These are phyloP conservation scores for Triticum dicoccoides DNA, from an alignment of 176 grass and related monocot genomes.

Conservation along the genomic window DNA sequence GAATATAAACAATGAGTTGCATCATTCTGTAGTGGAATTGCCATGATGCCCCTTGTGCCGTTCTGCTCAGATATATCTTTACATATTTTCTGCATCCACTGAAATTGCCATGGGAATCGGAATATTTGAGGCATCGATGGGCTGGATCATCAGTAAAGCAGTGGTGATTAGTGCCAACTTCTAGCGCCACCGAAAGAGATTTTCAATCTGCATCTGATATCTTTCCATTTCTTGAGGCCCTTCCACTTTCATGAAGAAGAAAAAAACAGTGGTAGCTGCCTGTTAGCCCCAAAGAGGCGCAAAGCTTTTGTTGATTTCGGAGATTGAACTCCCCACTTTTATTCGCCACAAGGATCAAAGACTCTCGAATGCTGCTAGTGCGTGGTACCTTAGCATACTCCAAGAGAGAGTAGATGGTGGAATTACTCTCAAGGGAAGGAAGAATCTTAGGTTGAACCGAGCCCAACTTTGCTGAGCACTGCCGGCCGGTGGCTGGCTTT, in stretches of 20 bases:
- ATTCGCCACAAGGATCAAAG: neutral
- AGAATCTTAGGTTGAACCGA: neutral
- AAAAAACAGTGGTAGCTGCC: neutral
- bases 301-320: slow-evolving; percentile 20
- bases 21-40: neutral
- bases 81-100: neutral
- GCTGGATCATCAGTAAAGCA: neutral
- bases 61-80: neutral
- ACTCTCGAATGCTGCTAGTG: neutral
- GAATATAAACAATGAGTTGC: neutral
- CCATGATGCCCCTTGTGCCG: neutral
- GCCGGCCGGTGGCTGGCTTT: neutral
- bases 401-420: neutral
- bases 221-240: neutral
- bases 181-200: neutral
- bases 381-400: neutral
- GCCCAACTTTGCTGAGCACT: slow-evolving; percentile 17
- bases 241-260: neutral
- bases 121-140: neutral
- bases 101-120: neutral
- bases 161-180: neutral
- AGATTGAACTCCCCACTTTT: neutral
- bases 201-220: neutral
- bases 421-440: neutral
- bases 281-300: slow-evolving; percentile 9